These are phyloP conservation scores for Reticulomyxa filosa DNA, from an alignment of 78 protist species.

Conservation along the genomic window DNA sequence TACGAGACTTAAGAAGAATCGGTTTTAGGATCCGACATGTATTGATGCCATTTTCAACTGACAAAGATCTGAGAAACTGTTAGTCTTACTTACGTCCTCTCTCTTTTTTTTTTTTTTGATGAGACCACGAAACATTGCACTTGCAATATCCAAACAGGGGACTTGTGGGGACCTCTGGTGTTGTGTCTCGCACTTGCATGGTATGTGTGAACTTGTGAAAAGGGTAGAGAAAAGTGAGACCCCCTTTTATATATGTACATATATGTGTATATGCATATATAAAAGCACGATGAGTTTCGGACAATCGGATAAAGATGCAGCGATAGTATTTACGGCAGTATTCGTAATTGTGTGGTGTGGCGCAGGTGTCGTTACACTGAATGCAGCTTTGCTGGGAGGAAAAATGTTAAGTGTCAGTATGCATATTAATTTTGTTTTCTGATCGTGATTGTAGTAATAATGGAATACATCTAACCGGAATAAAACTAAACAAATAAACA, in stretches of 20 bases:
- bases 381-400: slow-evolving; percentile 14
- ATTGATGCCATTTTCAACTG: neutral
- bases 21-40: neutral
- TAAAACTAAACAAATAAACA: no score
- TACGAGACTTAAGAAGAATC: neutral
- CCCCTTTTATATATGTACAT: neutral
- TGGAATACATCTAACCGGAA: no score
- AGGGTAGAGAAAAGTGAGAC: no score
- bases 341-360: slow-evolving; percentile 20
- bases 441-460: no score
- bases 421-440: no score
- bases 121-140: no score
- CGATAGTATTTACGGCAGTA: neutral
- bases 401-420: neutral
- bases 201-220: no score
- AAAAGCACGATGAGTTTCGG: neutral
- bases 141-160: no score
- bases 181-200: no score
- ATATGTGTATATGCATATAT: neutral
- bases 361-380: slow-evolving; percentile 14
- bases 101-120: no score
- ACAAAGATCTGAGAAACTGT: no score
- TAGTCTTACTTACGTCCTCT: no score
- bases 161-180: neutral
- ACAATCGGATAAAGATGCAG: neutral